Evolutionary conservation across 1,284 basidiomycete species (phyloP), one percentile per base, ranked within the genome.

Genomic region (Heterobasidion parviporum): DNA sequence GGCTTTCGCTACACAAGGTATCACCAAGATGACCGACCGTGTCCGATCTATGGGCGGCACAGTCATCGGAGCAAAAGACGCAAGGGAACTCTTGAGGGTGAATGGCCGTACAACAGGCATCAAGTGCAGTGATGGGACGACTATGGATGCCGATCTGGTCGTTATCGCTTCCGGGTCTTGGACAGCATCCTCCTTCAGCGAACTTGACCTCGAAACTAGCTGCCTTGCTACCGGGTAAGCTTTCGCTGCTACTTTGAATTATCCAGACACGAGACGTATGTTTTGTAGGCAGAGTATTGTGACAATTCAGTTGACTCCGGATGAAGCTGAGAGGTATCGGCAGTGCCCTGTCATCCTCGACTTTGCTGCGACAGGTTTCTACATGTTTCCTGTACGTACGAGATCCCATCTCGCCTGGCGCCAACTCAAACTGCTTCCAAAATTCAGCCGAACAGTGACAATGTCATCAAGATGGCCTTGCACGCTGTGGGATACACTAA

Each of bases 151-250:
- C 0, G 75, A 82, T 44, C 60, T 80, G 34, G 75, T 89, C 6
- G 73, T 94, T 26, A 66, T 94, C 36, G 82, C 89, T 12, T 74
- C 83, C 7, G 92, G 92, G 20, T 81, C 90, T 5, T 94, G 94
- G 94, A 92, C 92, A 0, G 80, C 86, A 2, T 86, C 88, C 0
- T 71, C 87, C 1, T 91, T 95, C 65, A 81, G 84, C 8, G 77
- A 78, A 45, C 68, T 87, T 14, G 68, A 72, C 16, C 64, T 85
- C 32, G 69, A 73, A n/a, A 64, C 70, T 9, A 72, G 70, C 38
- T 85, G 81, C 62, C 68, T 82, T 10, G 86, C 89, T 2, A 89
- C 85, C 33, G 89, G 89, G 87, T 89, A 63, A 65, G 77, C 46
- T 34, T 49, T 44, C 34, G 15, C 18, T 41, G 18, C 18, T 18